Evolutionary conservation across 768 basidiomycete genomes (phyloP).

Genomic region (Sarcodon aspratus): DNA sequence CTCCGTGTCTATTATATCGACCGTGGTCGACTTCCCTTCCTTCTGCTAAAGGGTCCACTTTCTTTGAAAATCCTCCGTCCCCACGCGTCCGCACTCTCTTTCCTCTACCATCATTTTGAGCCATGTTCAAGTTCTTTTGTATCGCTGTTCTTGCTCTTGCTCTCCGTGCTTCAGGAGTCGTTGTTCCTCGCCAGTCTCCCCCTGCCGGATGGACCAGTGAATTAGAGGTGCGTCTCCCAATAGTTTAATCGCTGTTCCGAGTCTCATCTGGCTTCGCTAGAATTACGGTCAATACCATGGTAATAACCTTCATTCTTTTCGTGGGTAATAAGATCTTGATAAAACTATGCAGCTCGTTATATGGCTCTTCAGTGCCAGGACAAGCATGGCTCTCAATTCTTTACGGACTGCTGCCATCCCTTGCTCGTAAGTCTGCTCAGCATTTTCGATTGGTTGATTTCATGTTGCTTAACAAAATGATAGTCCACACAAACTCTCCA

Average conservation of each 20-base stretch:
- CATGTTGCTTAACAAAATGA: not conserved
- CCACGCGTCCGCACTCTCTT: conserved; percentile 8
- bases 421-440: conserved; percentile 41
- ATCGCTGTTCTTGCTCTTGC: conserved; percentile 35
- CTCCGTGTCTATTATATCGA: too few relatives aligned
- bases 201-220: conserved; percentile 32
- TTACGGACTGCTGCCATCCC: conserved; percentile 62
- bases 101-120: conserved; percentile 6
- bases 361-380: conserved; percentile 35
- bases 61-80: conserved; percentile 9
- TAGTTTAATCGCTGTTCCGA: not conserved
- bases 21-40: not conserved
- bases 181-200: conserved; percentile 24
- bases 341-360: conserved; percentile 51
- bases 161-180: conserved; percentile 23
- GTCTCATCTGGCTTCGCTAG: too few relatives aligned
- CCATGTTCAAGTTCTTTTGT: conserved; percentile 20
- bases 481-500: conserved; percentile 41
- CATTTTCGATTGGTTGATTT: conserved; percentile 1
- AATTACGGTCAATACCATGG: too few relatives aligned
- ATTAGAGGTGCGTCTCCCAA: conserved; percentile 28
- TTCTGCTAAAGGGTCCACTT: conserved; percentile 12
- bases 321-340: conserved; percentile 33
- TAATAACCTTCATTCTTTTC: not conserved
- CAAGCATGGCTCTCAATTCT: conserved; percentile 34